These are phyloP conservation scores for Talaromyces rugulosus DNA, from an alignment of 2,329 filamentous ascomycete species.

Conservation along the genomic window DNA sequence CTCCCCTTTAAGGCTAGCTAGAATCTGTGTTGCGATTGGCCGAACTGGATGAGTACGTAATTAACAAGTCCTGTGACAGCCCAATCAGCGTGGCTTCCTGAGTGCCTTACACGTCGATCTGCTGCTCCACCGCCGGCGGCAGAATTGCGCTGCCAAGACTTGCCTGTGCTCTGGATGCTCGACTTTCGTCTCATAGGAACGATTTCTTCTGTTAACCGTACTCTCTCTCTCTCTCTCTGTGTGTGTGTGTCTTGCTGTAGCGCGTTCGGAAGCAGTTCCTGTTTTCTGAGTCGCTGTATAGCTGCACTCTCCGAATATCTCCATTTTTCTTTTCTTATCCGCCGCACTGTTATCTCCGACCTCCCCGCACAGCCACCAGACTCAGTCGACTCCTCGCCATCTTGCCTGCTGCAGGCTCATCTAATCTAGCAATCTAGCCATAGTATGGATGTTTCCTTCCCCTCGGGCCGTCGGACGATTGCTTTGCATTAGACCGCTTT, in stretches of 20 bases:
- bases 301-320: not conserved
- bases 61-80: not conserved
- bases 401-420: not conserved
- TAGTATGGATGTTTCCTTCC: not conserved
- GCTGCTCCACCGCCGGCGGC: not conserved
- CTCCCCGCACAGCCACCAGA: not conserved
- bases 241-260: not conserved
- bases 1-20: no score
- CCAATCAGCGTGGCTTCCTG: not conserved
- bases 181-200: no score
- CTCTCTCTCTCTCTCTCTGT: no score
- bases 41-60: not conserved
- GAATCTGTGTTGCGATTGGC: not conserved
- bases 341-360: not conserved
- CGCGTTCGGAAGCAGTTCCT: not conserved
- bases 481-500: not conserved
- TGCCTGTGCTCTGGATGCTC: not conserved
- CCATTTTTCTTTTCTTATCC: not conserved
- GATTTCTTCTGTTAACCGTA: no score
- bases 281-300: not conserved
- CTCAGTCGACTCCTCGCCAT: not conserved
- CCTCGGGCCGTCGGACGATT: not conserved
- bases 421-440: not conserved
- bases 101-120: not conserved
- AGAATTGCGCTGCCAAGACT: not conserved